These are phyloP conservation scores for Cladobotryum protrusum DNA, from an alignment of 2,329 filamentous ascomycete genomes.

Conservation along the genomic window DNA sequence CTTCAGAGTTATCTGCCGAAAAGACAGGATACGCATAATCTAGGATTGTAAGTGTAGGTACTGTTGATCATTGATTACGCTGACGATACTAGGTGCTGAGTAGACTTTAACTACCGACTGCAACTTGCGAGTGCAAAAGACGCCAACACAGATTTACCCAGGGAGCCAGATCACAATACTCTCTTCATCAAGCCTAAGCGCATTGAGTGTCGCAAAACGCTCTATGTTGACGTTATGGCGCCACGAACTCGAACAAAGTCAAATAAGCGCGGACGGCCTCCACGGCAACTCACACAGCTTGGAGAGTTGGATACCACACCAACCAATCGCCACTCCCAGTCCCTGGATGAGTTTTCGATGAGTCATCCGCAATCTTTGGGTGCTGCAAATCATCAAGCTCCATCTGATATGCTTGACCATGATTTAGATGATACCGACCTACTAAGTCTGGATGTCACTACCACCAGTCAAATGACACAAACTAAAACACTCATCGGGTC, in stretches of 20 bases:
- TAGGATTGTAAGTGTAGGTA: no score
- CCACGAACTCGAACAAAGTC: neutral
- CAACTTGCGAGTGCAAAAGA: no score
- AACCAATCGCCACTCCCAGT: conserved; percentile 19
- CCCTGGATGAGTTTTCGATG: neutral
- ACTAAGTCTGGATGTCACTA: conserved; percentile 10
- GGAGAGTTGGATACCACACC: conserved; percentile 29
- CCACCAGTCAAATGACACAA: neutral
- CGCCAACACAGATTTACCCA: no score
- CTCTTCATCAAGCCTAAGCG: no score
- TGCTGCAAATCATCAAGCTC: neutral
- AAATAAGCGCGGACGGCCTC: neutral
- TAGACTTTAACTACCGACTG: no score
- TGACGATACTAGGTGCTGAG: no score
- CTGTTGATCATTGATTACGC: no score
- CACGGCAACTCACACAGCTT: conserved; percentile 16
- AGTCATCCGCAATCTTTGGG: neutral
- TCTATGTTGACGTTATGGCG: neutral
- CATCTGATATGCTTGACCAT: conserved; percentile 13
- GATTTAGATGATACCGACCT: conserved; percentile 21
- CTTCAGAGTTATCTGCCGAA: no score
- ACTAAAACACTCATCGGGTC: conserved; percentile 22
- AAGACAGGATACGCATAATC: no score
- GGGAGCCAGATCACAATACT: no score
- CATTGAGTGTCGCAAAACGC: no score